Conservation (phyloP, 1,284 basidiomycete species). For the Sphaerobolus stellatus region DNA sequence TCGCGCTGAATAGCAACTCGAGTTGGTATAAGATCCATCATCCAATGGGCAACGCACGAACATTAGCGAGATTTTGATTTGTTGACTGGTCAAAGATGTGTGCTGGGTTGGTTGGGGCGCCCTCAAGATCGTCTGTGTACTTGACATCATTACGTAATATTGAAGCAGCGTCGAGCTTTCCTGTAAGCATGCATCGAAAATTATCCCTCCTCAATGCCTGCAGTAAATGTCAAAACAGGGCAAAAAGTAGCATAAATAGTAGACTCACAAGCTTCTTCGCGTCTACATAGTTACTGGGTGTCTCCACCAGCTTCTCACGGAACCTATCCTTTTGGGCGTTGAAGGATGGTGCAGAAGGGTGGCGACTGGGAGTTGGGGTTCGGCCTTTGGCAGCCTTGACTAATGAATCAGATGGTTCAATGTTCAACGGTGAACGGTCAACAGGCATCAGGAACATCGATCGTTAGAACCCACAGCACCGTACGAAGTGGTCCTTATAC, state of each 20-base stretch:
- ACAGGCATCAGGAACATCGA: too few relatives aligned
- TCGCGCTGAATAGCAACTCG: too few relatives aligned
- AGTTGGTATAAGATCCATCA: too few relatives aligned
- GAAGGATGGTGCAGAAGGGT: neutral
- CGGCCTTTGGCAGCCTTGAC: neutral
- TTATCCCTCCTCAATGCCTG: conserved; percentile 30
- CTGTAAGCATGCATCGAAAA: conserved; percentile 28
- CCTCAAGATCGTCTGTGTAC: neutral
- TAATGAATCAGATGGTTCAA: too few relatives aligned
- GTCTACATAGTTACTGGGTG: neutral
- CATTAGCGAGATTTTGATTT: too few relatives aligned
- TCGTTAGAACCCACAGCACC: too few relatives aligned
- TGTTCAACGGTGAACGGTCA: too few relatives aligned
- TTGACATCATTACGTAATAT: neutral
- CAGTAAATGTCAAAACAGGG: neutral
- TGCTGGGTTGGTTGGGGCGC: conserved; percentile 1
- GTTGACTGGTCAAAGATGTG: conserved; percentile 16
- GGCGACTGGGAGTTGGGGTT: neutral
- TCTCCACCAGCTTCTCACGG: neutral
- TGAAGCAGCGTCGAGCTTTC: conserved; percentile 14
- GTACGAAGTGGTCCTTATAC: too few relatives aligned
- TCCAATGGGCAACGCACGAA: too few relatives aligned
- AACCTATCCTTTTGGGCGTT: neutral
- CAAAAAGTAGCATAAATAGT: neutral
- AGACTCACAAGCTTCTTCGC: neutral